These are phyloP conservation scores for Zoysia matrella DNA, from an alignment of 202 grass and related monocot genomes.

Conservation along the genomic window DNA sequence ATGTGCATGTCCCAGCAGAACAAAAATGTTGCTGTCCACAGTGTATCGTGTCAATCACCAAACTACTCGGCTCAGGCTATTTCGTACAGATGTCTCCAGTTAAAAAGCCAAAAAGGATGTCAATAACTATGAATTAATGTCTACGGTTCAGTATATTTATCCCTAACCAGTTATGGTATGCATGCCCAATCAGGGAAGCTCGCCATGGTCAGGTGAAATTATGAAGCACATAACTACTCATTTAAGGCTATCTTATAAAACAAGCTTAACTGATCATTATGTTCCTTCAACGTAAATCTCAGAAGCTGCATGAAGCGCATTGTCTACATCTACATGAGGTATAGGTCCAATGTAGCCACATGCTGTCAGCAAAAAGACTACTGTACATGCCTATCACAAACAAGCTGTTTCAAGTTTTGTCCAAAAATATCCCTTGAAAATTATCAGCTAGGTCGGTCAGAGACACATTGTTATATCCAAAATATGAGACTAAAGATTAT, in stretches of 20 bases:
- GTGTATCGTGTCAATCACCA: conserved; percentile 1
- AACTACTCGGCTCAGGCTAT: background rate
- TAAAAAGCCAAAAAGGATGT: background rate
- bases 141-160: background rate
- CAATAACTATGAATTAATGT: background rate
- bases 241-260: background rate
- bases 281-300: background rate
- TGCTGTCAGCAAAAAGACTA: background rate
- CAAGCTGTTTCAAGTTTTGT: background rate
- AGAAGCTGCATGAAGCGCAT: background rate
- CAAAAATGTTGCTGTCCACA: background rate
- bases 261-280: background rate
- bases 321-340: background rate
- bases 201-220: background rate
- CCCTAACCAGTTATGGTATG: background rate
- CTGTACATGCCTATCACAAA: background rate
- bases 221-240: conserved; percentile 2
- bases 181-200: background rate
- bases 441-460: background rate
- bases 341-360: background rate
- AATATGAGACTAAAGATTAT: conserved; percentile 5
- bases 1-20: background rate
- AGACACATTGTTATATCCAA: background rate
- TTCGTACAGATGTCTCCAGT: background rate
- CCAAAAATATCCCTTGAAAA: background rate